Evolutionary conservation across 345 rosid species (phyloP).

Genomic region (Populus pruinosa): DNA sequence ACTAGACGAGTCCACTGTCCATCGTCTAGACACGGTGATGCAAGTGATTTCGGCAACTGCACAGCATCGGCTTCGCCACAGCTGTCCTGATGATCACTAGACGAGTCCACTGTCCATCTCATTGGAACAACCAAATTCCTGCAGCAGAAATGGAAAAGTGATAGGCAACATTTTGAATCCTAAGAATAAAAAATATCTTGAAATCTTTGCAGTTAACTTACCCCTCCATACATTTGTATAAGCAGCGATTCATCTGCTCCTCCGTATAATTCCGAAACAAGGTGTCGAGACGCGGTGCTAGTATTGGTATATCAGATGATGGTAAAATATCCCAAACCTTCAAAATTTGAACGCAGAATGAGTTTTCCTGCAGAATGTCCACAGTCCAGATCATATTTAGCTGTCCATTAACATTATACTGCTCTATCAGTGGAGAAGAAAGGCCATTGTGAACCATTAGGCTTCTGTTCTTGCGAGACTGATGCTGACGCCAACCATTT

Average conservation of each 20-base stretch:
- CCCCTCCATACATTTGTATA: conserved; percentile 20
- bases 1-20: too few relatives aligned
- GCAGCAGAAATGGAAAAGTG: background rate
- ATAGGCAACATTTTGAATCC: too few relatives aligned
- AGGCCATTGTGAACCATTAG: background rate
- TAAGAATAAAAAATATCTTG: too few relatives aligned
- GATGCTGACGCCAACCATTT: conserved; percentile 29
- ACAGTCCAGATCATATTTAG: conserved; percentile 36
- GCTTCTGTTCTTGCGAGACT: background rate
- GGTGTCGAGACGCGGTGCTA: conserved; percentile 13
- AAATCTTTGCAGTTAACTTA: background rate
- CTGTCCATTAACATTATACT: background rate
- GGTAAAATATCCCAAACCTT: conserved; percentile 40
- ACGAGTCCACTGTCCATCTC: background rate
- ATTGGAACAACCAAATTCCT: background rate
- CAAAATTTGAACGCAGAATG: conserved; percentile 27
- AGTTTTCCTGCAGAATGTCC: conserved; percentile 22
- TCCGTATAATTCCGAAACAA: conserved; percentile 20
- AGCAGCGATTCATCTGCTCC: conserved; percentile 22
- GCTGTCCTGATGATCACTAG: background rate
- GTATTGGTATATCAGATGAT: conserved; percentile 16
- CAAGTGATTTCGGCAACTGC: too few relatives aligned
- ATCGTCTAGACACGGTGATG: too few relatives aligned
- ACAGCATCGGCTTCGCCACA: background rate
- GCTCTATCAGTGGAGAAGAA: conserved; percentile 11